Evolutionary conservation across 2,329 filamentous ascomycete genomes (phyloP), one percentile per base, ranked within the genome.

Genomic region (Trichoderma harzianum): DNA sequence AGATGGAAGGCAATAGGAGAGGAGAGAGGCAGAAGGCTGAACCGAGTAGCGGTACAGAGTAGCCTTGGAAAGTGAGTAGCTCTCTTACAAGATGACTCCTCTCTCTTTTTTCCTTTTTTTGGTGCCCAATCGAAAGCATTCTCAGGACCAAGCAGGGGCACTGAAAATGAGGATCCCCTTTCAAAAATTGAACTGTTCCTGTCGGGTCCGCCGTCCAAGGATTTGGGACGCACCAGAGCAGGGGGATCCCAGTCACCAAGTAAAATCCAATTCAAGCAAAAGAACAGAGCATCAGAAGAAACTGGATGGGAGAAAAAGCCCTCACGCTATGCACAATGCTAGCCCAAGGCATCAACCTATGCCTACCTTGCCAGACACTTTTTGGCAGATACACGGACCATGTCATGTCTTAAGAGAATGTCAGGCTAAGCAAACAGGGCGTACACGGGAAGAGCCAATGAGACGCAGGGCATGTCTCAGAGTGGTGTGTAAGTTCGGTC

Each of bases 131-230:
- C 51, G 32, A 57, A 55, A 39, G 43, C 32, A 21, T 67, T 26
- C 64, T 55, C 14, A 67, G 6, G 36, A 32, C 14, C 32, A 26
- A 43, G 30, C 30, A 57, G 55, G 55, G 58, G 58, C 24, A 18
- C 7, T 26, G 24, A 70, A 63, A 63, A 63, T 57, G 60, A 61
- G 68, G 60, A 58, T 70, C 60, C 60, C 60, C 43, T 57, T 58
- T 30, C 30, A 34, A 63, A 64, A 64, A 57, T 47, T 70, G 18
- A 64, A 21, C 26, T 64, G 67, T 70, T 32, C 18, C 43, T 64
- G 60, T 70, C 68, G 68, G 68, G 47, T 70, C 60, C 26, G 68
- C 68, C 58, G 47, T 63, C 68, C 68, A 57, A 57, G 68, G 68
- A 70, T 64, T 70, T 58, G 58, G 68, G 47, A 62, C 30, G 28